A percentile compares a stretch with the other conserved stretches of the same genome.
These are phyloP conservation scores for Aspergillus sp. DNA, from an alignment of 2,329 filamentous ascomycete genomes.

Conservation along the genomic window DNA sequence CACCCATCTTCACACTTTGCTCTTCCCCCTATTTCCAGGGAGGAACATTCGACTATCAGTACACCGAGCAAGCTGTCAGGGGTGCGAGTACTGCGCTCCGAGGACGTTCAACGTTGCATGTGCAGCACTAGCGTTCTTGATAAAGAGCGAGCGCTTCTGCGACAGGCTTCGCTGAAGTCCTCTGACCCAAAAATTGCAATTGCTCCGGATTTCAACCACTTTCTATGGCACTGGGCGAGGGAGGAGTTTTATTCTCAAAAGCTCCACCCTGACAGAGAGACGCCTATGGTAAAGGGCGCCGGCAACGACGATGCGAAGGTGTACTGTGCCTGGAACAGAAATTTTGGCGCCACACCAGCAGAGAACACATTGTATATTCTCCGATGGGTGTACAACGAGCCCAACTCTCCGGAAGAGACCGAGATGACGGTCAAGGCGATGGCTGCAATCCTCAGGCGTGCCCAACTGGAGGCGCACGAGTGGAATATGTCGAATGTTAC, in stretches of 20 bases:
- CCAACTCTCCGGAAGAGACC: constrained; percentile 41
- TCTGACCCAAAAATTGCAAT: constrained; percentile 61
- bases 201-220: constrained; percentile 64
- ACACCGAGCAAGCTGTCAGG: constrained; percentile 26
- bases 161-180: constrained; percentile 42
- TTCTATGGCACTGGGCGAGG: constrained; percentile 76
- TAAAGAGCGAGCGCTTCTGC: constrained; percentile 64
- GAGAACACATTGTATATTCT: constrained; percentile 45
- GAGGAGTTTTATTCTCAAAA: constrained; percentile 74
- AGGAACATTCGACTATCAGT: constrained; percentile 18
- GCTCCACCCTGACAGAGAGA: constrained; percentile 53
- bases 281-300: constrained; percentile 68
- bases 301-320: constrained; percentile 51
- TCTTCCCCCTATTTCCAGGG: constrained; percentile 49
- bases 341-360: constrained; percentile 35
- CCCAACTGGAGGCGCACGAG: constrained; percentile 66
- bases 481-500: constrained; percentile 72
- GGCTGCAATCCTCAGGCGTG: constrained; percentile 63
- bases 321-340: constrained; percentile 44
- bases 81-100: constrained; percentile 31
- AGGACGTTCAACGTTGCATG: constrained; percentile 45
- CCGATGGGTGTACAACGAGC: constrained; percentile 43
- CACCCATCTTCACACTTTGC: constrained; percentile 72
- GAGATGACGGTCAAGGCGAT: constrained; percentile 56
- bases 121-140: constrained; percentile 63